phyloP scores from a whole-genome alignment of 805 yeast genomes.

The Yarrowia sp. region DNA sequence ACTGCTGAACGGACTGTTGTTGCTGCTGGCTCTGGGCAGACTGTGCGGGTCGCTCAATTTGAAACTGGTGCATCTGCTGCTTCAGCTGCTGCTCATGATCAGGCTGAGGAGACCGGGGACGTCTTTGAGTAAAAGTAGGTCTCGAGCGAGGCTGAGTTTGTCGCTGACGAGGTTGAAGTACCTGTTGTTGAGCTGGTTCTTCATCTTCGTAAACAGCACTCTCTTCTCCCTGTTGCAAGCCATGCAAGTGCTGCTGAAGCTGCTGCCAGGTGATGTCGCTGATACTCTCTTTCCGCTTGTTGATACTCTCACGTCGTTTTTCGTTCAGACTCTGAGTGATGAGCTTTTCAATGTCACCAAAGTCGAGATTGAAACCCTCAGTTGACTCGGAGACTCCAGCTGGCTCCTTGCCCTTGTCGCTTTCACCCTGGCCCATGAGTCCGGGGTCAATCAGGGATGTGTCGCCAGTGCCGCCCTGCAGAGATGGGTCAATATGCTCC shows the following conservation, averaged over 20 bases:
- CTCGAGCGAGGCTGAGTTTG: neutral
- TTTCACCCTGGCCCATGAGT: neutral
- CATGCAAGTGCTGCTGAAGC: constrained; percentile 20
- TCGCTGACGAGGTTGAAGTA: neutral
- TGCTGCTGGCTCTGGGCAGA: neutral
- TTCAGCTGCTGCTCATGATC: constrained; percentile 23
- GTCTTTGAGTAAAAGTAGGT: neutral
- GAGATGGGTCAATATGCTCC: constrained; percentile 13
- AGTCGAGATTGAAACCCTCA: constrained; percentile 10
- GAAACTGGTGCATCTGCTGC: constrained; percentile 25
- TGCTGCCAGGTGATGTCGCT: constrained; percentile 23
- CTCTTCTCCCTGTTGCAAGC: constrained; percentile 13
- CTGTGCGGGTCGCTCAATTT: constrained; percentile 14
- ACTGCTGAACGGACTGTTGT: neutral
- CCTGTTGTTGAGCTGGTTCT: neutral
- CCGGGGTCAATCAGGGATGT: constrained; percentile 12
- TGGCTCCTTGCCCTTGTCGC: constrained; percentile 10
- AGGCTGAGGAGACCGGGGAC: constrained; percentile 9
- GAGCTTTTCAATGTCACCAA: constrained; percentile 17
- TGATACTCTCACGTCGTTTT: constrained; percentile 7
- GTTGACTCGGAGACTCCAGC: neutral
- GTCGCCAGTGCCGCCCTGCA: neutral
- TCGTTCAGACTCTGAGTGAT: constrained; percentile 17
- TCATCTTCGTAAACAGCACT: constrained; percentile 19
- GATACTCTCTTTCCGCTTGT: constrained; percentile 11